Evolutionary conservation across 2,329 filamentous ascomycete genomes (phyloP).

Genomic region (Beauveria asiatica): DNA sequence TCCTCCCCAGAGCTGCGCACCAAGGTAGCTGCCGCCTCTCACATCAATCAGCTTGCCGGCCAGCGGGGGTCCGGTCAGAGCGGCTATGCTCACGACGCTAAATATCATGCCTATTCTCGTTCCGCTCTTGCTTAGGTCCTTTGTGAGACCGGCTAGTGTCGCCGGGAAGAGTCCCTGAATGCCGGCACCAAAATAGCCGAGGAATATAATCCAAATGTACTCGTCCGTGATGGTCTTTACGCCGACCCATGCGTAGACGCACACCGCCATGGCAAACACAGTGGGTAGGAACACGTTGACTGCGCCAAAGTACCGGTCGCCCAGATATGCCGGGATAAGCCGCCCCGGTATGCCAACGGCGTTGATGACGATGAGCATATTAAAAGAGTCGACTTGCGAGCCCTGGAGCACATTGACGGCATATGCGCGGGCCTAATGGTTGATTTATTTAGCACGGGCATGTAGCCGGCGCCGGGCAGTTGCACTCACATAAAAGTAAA

Average conservation of each 20-base stretch:
- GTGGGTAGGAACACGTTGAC: slow-evolving; percentile 47
- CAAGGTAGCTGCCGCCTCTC: slow-evolving; percentile 35
- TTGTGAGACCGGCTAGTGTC: slow-evolving; percentile 34
- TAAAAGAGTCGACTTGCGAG: slow-evolving; percentile 42
- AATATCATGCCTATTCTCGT: slow-evolving; percentile 54
- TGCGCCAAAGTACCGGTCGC: slow-evolving; percentile 44
- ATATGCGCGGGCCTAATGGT: slow-evolving; percentile 27
- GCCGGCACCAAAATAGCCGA: slow-evolving; percentile 54
- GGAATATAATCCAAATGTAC: slow-evolving; percentile 54
- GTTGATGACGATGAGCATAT: slow-evolving; percentile 52
- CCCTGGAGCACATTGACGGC: slow-evolving; percentile 35
- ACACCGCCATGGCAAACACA: slow-evolving; percentile 37
- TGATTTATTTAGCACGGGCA: background rate
- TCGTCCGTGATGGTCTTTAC: slow-evolving; percentile 32
- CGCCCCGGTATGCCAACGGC: slow-evolving; percentile 48
- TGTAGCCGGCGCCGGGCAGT: background rate
- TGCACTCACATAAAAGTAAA: slow-evolving; percentile 35
- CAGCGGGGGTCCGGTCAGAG: slow-evolving; percentile 46
- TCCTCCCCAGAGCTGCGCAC: slow-evolving; percentile 44
- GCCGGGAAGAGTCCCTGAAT: slow-evolving; percentile 62
- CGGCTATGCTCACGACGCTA: slow-evolving; percentile 45
- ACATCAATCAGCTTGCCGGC: slow-evolving; percentile 41
- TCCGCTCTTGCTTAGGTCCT: slow-evolving; percentile 44
- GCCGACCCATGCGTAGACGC: slow-evolving; percentile 44
- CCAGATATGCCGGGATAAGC: slow-evolving; percentile 44